Evolutionary conservation across 164 flowering plant genomes (phyloP).

Genomic region (Stephania cephalantha): DNA sequence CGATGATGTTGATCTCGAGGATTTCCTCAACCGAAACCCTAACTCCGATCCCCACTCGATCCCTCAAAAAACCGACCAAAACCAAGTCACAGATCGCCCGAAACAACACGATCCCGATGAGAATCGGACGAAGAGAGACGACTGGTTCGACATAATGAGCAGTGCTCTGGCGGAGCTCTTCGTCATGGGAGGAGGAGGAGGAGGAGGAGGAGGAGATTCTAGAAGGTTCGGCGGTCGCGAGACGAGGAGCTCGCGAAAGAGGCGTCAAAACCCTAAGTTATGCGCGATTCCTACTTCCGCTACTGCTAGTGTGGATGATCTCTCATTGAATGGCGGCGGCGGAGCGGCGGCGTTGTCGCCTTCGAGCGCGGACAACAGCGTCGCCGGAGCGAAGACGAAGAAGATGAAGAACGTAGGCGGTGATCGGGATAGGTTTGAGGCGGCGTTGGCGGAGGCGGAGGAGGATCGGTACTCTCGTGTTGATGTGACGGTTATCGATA

Average conservation of each 20-base stretch:
- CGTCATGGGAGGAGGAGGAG: constrained; percentile 33
- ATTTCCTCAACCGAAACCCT: constrained; percentile 30
- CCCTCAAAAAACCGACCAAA: not conserved
- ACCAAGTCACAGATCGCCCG: not conserved
- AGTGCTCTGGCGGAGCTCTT: constrained; percentile 67
- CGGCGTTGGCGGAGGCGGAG: constrained; percentile 21
- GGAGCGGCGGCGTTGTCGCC: constrained; percentile 2
- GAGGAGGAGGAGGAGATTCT: constrained; percentile 22
- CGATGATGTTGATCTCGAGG: constrained; percentile 37
- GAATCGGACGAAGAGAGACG: constrained; percentile 9
- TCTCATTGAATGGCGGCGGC: not conserved
- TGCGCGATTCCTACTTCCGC: constrained; percentile 19
- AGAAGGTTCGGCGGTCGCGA: constrained; percentile 5
- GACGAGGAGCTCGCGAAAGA: constrained; percentile 53
- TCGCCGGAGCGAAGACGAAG: constrained; percentile 13
- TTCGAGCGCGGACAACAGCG: constrained; percentile 23
- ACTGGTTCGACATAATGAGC: constrained; percentile 27
- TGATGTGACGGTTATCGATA: constrained; percentile 79
- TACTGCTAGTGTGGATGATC: not conserved
- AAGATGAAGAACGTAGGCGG: constrained; percentile 8
- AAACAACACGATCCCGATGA: not conserved
- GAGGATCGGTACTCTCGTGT: constrained; percentile 41
- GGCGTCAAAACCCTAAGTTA: constrained; percentile 44
- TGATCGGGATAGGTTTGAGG: constrained; percentile 23
- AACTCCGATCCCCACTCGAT: not conserved